Percentiles rank a stretch among this genome's conserved stretches.
Evolutionary conservation across 2,329 filamentous ascomycete species (phyloP).

Genomic region (Xylariaceae sp.): DNA sequence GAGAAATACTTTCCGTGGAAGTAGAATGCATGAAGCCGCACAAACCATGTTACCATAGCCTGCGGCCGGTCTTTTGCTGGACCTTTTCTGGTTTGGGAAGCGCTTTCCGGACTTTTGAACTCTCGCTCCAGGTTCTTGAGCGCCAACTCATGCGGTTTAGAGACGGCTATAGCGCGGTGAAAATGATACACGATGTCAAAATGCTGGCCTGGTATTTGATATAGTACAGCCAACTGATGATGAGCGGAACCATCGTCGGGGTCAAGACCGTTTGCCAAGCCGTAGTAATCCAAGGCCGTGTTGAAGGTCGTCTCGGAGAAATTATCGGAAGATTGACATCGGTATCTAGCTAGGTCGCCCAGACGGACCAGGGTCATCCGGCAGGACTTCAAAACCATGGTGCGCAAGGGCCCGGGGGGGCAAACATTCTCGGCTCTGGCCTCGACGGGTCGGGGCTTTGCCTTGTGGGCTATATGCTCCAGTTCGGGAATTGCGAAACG

Average conservation of each 20-base stretch:
- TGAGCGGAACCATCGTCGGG: conserved; percentile 77
- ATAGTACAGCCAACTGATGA: conserved; percentile 87
- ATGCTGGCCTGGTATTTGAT: conserved; percentile 71
- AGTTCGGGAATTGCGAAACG: conserved; percentile 53
- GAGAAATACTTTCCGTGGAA: conserved; percentile 72
- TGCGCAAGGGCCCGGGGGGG: conserved; percentile 43
- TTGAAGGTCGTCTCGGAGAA: conserved; percentile 66
- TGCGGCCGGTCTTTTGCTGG: conserved; percentile 52
- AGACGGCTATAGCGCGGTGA: conserved; percentile 73
- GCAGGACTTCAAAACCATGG: conserved; percentile 67
- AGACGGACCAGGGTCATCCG: conserved; percentile 80
- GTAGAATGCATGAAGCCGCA: conserved; percentile 79
- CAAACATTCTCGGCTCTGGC: conserved; percentile 43
- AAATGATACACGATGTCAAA: conserved; percentile 85
- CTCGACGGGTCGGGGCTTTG: conserved; percentile 42
- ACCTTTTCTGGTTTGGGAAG: conserved; percentile 33
- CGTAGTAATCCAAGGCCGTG: conserved; percentile 77
- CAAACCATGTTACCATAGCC: conserved; percentile 74
- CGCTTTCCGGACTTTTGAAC: conserved; percentile 55
- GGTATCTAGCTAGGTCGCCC: conserved; percentile 86
- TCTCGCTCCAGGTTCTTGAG: conserved; percentile 73
- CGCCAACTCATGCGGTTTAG: conserved; percentile 70
- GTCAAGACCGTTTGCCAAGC: conserved; percentile 71
- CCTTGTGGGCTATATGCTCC: conserved; percentile 40
- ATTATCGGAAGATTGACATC: conserved; percentile 67